Evolutionary conservation across 768 basidiomycete genomes (phyloP).

Genomic region (Hygrophoropsis aurantiaca): DNA sequence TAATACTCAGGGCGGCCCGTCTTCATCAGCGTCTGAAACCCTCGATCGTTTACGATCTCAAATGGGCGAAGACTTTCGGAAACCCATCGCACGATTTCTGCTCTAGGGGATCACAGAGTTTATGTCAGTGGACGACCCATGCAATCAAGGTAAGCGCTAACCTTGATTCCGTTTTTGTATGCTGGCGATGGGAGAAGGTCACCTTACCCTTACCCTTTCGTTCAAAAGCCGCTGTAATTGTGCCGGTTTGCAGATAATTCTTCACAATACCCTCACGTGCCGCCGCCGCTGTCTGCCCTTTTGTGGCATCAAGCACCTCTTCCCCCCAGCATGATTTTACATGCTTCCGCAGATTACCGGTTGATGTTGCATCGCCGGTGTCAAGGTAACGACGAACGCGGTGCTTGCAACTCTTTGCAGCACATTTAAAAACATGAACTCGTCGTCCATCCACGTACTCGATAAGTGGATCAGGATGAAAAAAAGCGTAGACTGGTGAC

Average conservation of each 20-base stretch:
- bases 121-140: neutral
- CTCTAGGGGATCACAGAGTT: conserved; percentile 11
- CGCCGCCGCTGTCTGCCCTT: neutral
- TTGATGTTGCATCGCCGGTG: neutral
- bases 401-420: neutral
- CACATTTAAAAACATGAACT: neutral
- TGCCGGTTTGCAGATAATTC: neutral
- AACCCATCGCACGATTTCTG: conserved; percentile 36
- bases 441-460: neutral
- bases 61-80: conserved; percentile 32
- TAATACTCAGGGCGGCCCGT: conserved; percentile 33
- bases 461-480: neutral
- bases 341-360: neutral
- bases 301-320: neutral
- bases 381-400: neutral
- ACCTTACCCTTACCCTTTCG: conserved; percentile 8
- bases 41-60: conserved; percentile 33
- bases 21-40: conserved; percentile 31
- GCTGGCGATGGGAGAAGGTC: conserved; percentile 21
- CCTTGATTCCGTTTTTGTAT: conserved; percentile 23
- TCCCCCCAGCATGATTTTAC: neutral
- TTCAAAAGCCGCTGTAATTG: neutral
- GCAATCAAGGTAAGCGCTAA: conserved; percentile 3
- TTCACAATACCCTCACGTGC: neutral
- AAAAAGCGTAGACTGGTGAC: conserved; percentile 3